Evolutionary conservation across 208 protist species (phyloP).

Genomic region (Willaertia magna): DNA sequence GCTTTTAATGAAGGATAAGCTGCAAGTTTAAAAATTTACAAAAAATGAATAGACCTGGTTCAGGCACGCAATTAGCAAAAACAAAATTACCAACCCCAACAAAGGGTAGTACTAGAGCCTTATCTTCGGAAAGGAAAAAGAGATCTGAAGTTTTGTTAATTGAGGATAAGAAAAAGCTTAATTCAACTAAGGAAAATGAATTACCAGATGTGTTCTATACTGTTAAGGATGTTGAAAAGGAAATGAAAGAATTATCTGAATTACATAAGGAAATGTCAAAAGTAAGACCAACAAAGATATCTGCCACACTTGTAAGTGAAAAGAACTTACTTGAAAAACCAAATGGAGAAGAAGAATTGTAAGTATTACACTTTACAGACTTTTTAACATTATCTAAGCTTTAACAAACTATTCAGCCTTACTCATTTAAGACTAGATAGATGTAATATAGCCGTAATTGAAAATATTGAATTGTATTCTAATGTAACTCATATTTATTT

Average conservation of each 20-base stretch:
- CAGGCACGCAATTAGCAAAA: too few species aligned
- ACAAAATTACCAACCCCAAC: too few species aligned
- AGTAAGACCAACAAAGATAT: neutral
- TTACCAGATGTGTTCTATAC: neutral
- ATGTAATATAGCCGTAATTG: neutral
- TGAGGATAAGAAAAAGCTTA: too few species aligned
- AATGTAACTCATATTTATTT: slow-evolving; percentile 1
- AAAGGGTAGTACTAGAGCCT: too few species aligned
- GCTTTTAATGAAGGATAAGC: too few species aligned
- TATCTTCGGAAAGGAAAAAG: too few species aligned
- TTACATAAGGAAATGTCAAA: neutral
- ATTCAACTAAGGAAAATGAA: too few species aligned
- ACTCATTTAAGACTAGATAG: neutral
- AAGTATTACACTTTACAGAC: neutral
- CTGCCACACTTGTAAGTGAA: neutral
- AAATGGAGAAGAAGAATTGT: neutral
- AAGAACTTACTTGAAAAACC: neutral
- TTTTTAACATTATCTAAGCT: neutral
- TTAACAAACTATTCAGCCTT: neutral
- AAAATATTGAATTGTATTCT: neutral
- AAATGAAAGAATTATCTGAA: neutral
- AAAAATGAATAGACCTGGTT: too few species aligned
- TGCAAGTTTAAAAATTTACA: too few species aligned
- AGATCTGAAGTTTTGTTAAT: too few species aligned
- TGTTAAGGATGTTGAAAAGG: neutral